Evolutionary conservation across 768 basidiomycete species (phyloP).

Genomic region (Kwoniella dejecticola): DNA sequence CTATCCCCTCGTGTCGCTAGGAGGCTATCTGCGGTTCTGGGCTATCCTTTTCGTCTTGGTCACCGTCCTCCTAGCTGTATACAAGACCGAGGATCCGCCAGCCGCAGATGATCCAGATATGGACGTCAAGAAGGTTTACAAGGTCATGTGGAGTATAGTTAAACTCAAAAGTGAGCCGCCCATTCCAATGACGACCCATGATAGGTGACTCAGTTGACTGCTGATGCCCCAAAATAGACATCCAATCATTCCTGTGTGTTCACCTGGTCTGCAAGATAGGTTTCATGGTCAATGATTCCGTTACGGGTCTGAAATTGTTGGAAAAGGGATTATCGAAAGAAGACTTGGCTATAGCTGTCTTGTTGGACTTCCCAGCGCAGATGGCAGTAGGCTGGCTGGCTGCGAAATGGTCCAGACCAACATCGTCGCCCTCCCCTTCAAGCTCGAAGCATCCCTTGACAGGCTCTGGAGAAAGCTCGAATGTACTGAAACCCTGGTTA

Average conservation of each 20-base stretch:
- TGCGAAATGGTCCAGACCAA: slow-evolving; percentile 74
- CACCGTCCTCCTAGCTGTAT: slow-evolving; percentile 83
- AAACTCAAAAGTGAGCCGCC: slow-evolving; percentile 83
- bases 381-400: slow-evolving; percentile 92
- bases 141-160: slow-evolving; percentile 91
- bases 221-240: too few species aligned
- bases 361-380: slow-evolving; percentile 98
- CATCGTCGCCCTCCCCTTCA: slow-evolving; percentile 57
- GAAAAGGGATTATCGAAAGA: slow-evolving; percentile 95
- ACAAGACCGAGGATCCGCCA: slow-evolving; percentile 89
- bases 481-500: slow-evolving; percentile 65
- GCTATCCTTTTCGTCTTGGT: slow-evolving; percentile 74
- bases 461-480: slow-evolving; percentile 58
- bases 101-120: slow-evolving; percentile 73
- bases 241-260: slow-evolving; percentile 80
- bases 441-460: slow-evolving; percentile 21
- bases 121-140: slow-evolving; percentile 86
- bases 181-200: too few species aligned
- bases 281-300: slow-evolving; percentile 90
- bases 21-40: slow-evolving; percentile 84
- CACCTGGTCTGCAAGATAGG: slow-evolving; percentile 92
- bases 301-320: slow-evolving; percentile 86
- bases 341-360: slow-evolving; percentile 90
- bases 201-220: too few species aligned
- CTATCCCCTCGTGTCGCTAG: slow-evolving; percentile 61